These are phyloP conservation scores for Nothophoma quercina DNA, from an alignment of 2,329 filamentous ascomycete genomes.

Conservation along the genomic window DNA sequence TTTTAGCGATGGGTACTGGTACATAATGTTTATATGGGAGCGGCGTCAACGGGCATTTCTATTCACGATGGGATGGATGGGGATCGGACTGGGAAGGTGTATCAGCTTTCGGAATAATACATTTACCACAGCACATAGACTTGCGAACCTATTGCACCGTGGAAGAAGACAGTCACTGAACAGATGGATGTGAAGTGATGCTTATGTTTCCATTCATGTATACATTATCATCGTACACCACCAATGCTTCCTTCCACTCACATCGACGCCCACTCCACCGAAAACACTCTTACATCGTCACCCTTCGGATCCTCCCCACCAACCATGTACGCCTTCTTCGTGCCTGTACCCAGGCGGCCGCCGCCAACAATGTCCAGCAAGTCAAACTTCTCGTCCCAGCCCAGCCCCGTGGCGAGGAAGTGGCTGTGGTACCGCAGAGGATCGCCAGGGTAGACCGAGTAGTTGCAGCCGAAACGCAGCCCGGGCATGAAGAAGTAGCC, in stretches of 20 bases:
- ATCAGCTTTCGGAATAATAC: too few relatives aligned
- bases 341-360: conserved; percentile 87
- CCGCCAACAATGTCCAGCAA: conserved; percentile 86
- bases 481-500: conserved; percentile 92
- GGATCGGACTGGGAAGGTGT: too few relatives aligned
- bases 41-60: too few relatives aligned
- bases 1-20: too few relatives aligned
- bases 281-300: conserved; percentile 72
- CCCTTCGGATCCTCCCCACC: conserved; percentile 65
- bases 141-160: too few relatives aligned
- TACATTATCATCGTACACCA: conserved; percentile 5
- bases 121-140: too few relatives aligned
- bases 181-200: too few relatives aligned
- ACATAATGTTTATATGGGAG: too few relatives aligned
- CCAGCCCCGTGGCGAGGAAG: conserved; percentile 82
- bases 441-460: conserved; percentile 94
- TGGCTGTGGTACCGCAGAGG: conserved; percentile 95
- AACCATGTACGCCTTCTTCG: conserved; percentile 94
- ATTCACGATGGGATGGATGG: too few relatives aligned
- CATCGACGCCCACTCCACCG: conserved; percentile 94
- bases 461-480: conserved; percentile 91
- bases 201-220: neutral
- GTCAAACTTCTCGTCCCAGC: conserved; percentile 87
- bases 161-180: too few relatives aligned
- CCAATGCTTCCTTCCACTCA: conserved; percentile 53